phyloP scores from a whole-genome alignment of 1,139 yeast species.

The Candida tropicalis region DNA sequence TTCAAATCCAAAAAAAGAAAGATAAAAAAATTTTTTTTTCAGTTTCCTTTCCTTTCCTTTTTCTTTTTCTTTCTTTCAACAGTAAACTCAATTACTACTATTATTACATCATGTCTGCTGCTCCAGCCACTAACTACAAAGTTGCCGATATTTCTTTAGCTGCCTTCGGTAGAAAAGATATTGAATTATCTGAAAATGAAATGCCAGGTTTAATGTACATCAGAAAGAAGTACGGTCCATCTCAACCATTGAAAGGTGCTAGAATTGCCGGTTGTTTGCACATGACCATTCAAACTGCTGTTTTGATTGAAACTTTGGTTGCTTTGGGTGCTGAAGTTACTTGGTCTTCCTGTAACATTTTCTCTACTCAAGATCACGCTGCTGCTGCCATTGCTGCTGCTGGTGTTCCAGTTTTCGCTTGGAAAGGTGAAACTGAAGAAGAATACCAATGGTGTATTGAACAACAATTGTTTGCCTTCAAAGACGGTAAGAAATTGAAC shows the following conservation, averaged over 20 bases:
- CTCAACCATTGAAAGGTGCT: slow-evolving; percentile 97
- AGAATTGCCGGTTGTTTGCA: slow-evolving; percentile 99
- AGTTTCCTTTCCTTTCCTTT: background rate
- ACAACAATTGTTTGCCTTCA: slow-evolving; percentile 98
- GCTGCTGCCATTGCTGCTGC: slow-evolving; percentile 99
- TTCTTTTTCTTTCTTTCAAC: slow-evolving; percentile 1
- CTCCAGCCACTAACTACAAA: slow-evolving; percentile 67
- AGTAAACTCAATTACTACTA: background rate
- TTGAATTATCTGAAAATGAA: slow-evolving; percentile 98
- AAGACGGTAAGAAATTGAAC: slow-evolving; percentile 94
- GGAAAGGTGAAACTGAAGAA: slow-evolving; percentile 99
- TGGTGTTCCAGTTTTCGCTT: slow-evolving; percentile 99
- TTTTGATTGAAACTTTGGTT: slow-evolving; percentile 93
- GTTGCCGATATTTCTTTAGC: slow-evolving; percentile 99
- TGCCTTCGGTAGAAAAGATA: slow-evolving; percentile 99
- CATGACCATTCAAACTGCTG: slow-evolving; percentile 99
- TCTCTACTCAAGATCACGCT: slow-evolving; percentile 99
- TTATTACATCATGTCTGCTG: slow-evolving; percentile 24
- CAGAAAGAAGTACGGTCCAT: slow-evolving; percentile 88
- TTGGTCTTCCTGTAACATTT: slow-evolving; percentile 99
- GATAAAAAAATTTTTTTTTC: background rate
- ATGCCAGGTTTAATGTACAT: slow-evolving; percentile 99
- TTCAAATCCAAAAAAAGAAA: background rate
- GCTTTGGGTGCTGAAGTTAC: slow-evolving; percentile 99
- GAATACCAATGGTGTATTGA: slow-evolving; percentile 99